Evolutionary conservation across 2,329 filamentous ascomycete species (phyloP), one percentile per base, ranked within the genome.

Genomic region (Seiridium unicorne): DNA sequence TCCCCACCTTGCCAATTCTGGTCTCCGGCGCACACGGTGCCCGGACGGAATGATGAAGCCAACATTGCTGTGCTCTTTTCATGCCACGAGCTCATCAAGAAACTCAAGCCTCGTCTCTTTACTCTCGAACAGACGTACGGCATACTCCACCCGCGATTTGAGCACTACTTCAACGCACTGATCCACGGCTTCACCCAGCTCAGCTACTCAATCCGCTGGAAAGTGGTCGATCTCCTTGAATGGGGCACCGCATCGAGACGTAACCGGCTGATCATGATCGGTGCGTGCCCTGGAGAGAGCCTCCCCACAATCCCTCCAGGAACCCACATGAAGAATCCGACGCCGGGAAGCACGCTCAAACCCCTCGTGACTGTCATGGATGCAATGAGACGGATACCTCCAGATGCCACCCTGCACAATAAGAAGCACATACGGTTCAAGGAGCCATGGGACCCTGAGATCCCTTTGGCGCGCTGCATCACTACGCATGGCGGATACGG

Each of bases 111-210:
- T 0, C 81, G 92, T 0, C 69, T 95, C 0, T 83, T 91, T 1
- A 96, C 91, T 0, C 76, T 96, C 0, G 92, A 96, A 66, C 89
- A 96, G 68, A 93, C 92, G 0, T 87, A 85, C 57, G 91, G 91
- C 0, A 81, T 96, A 1, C 72, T 84, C 0, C 77, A 80, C 31
- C 73, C 81, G 0, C 73, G 78, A 0, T 86, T 88, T 58, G 71
- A 75, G 9, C 73, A 76, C 0, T 87, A 83, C 57, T 88, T 93
- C 51, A 77, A 82, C 44, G 74, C 79, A 0, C 72, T 93, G 0
- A 76, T 95, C 3, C 76, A 81, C 34, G 84, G 87, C 38, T 87
- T 93, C 57, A 86, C 89, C 0, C 74, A 82, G 3, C 73, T 81
- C 34, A 85, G 86, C 1, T 96, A 91, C 69, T 91, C 87, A 0